Conservation (phyloP, 805 yeast genomes). For the Ascoidea rubescens region DNA sequence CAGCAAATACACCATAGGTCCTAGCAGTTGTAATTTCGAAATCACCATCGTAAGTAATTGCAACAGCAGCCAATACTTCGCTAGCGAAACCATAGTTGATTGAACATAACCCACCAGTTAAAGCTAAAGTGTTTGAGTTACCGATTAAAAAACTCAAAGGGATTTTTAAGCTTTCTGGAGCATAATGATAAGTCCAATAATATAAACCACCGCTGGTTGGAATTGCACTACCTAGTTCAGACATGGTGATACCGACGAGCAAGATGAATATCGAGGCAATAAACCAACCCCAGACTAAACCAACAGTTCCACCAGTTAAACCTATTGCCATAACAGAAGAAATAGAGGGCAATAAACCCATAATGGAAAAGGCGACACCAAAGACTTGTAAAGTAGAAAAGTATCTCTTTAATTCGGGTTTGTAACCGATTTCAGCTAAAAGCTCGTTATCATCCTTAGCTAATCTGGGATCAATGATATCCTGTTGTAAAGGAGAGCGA, state of each 20-base stretch:
- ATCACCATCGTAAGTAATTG: constrained; percentile 36
- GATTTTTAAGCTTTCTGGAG: constrained; percentile 42
- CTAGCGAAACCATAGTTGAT: constrained; percentile 57
- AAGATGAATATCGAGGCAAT: constrained; percentile 42
- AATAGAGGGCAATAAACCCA: constrained; percentile 57
- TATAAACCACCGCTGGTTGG: constrained; percentile 72
- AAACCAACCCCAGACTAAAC: constrained; percentile 66
- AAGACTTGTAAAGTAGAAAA: constrained; percentile 52
- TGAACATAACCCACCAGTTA: constrained; percentile 52
- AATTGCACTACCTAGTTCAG: constrained; percentile 52
- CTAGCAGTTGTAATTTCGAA: constrained; percentile 40
- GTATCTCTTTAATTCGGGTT: constrained; percentile 49
- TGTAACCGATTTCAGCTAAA: constrained; percentile 37
- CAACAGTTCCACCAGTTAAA: constrained; percentile 48
- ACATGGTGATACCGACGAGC: constrained; percentile 45
- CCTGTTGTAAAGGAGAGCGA: constrained; percentile 1
- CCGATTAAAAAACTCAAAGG: constrained; percentile 53
- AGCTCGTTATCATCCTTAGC: neutral
- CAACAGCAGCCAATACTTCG: constrained; percentile 45
- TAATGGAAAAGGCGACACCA: constrained; percentile 58
- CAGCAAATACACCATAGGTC: constrained; percentile 54
- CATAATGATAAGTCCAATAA: constrained; percentile 53
- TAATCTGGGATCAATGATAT: neutral
- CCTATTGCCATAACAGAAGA: constrained; percentile 41
- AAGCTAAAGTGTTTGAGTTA: constrained; percentile 51